phyloP scores from a whole-genome alignment of 2,329 filamentous ascomycete genomes.

The Nigrograna mackinnonii region DNA sequence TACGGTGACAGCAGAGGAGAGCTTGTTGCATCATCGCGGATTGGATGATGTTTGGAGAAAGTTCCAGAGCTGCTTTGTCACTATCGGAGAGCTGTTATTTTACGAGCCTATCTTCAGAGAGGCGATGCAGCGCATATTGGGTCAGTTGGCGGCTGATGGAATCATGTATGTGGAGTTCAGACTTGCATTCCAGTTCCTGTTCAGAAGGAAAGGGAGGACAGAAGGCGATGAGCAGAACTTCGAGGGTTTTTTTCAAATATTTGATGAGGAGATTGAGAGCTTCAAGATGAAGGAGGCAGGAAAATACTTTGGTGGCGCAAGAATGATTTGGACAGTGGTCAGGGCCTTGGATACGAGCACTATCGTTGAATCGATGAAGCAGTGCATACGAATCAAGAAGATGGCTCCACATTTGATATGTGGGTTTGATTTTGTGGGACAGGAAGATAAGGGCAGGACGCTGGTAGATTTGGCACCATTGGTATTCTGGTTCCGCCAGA shows the following conservation, averaged over 20 bases:
- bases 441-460: slow-evolving; percentile 79
- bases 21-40: slow-evolving; percentile 78
- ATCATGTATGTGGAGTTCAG: slow-evolving; percentile 84
- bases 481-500: slow-evolving; percentile 91
- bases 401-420: slow-evolving; percentile 78
- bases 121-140: slow-evolving; percentile 75
- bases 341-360: slow-evolving; percentile 65
- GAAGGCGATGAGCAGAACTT: slow-evolving; percentile 71
- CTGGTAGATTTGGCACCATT: slow-evolving; percentile 79
- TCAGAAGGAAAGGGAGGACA: slow-evolving; percentile 64
- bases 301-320: slow-evolving; percentile 78
- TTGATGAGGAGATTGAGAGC: slow-evolving; percentile 75
- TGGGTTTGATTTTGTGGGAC: slow-evolving; percentile 88
- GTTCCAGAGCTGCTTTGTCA: slow-evolving; percentile 74
- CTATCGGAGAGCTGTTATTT: slow-evolving; percentile 75
- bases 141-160: slow-evolving; percentile 75
- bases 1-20: slow-evolving; percentile 72
- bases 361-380: slow-evolving; percentile 79
- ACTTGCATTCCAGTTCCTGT: slow-evolving; percentile 73
- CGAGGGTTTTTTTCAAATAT: slow-evolving; percentile 69
- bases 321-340: slow-evolving; percentile 82
- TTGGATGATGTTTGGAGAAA: slow-evolving; percentile 84
- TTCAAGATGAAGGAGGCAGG: slow-evolving; percentile 76
- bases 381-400: slow-evolving; percentile 82
- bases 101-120: slow-evolving; percentile 88